Evolutionary conservation across 1,139 yeast genomes (phyloP).

Genomic region (Magnusiomyces tetraspermus): DNA sequence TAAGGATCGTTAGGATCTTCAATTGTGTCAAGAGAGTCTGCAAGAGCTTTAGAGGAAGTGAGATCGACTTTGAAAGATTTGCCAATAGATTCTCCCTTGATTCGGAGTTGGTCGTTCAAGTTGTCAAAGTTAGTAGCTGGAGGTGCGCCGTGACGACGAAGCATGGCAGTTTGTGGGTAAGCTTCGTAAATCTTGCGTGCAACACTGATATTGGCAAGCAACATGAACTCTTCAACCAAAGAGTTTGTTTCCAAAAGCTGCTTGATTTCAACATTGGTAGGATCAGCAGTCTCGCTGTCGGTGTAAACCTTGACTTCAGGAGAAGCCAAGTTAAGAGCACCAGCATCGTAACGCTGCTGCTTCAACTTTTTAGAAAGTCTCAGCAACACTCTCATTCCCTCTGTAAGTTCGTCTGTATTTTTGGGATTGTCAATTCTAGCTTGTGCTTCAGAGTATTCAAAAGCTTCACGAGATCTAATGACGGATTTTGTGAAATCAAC

Average conservation of each 20-base stretch:
- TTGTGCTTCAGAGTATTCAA: conserved; percentile 91
- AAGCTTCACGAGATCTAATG: conserved; percentile 86
- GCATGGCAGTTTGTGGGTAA: conserved; percentile 96
- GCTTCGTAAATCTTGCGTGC: conserved; percentile 87
- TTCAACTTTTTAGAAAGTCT: conserved; percentile 72
- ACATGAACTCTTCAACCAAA: conserved; percentile 95
- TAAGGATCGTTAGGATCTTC: conserved; percentile 74
- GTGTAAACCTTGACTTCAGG: conserved; percentile 97
- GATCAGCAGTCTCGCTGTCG: conserved; percentile 96
- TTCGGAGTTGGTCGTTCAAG: conserved; percentile 78
- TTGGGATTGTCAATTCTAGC: conserved; percentile 73
- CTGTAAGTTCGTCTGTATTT: conserved; percentile 73
- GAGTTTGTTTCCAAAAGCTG: conserved; percentile 84
- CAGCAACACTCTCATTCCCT: conserved; percentile 79
- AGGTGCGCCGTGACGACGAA: conserved; percentile 89
- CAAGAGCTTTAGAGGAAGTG: conserved; percentile 83
- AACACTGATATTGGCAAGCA: conserved; percentile 91
- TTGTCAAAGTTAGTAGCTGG: conserved; percentile 88
- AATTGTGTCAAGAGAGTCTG: conserved; percentile 88
- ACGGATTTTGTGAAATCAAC: conserved; percentile 80
- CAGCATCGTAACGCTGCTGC: conserved; percentile 81
- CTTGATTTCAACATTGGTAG: conserved; percentile 90
- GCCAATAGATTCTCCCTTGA: conserved; percentile 44
- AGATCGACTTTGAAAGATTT: conserved; percentile 51
- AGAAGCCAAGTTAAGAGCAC: conserved; percentile 93